These are phyloP conservation scores for Dictyostelium brefeldianum DNA, from an alignment of 78 protist species.

Conservation along the genomic window DNA sequence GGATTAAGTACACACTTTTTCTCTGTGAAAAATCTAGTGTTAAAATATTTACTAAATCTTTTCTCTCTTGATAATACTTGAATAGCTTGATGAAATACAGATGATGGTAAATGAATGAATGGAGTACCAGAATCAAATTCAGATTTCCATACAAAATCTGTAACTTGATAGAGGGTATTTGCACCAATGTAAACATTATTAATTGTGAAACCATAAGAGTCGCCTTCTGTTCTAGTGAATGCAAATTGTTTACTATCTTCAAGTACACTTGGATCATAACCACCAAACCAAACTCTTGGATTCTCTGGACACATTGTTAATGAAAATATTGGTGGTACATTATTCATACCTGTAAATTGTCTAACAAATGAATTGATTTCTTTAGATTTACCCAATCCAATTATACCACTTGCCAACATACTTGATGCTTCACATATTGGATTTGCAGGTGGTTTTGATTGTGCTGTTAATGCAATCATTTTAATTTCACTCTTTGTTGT, in stretches of 20 bases:
- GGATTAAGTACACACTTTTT: slow-evolving; percentile 61
- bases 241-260: not conserved
- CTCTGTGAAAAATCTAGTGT: slow-evolving; percentile 50
- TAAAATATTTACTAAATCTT: slow-evolving; percentile 21
- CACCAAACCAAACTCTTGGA: slow-evolving; percentile 78
- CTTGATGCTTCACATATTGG: slow-evolving; percentile 53
- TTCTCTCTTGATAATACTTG: slow-evolving; percentile 30
- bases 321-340: slow-evolving; percentile 26
- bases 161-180: slow-evolving; percentile 38
- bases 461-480: slow-evolving; percentile 46
- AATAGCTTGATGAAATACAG: slow-evolving; percentile 60
- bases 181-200: slow-evolving; percentile 34
- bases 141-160: slow-evolving; percentile 47
- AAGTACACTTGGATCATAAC: slow-evolving; percentile 42
- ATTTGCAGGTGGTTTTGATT: slow-evolving; percentile 69
- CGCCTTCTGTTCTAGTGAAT: slow-evolving; percentile 13
- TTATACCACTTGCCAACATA: slow-evolving; percentile 42
- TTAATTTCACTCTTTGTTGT: slow-evolving; percentile 11
- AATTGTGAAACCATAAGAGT: slow-evolving; percentile 28
- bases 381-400: slow-evolving; percentile 43
- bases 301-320: slow-evolving; percentile 24
- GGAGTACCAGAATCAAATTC: slow-evolving; percentile 46
- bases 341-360: slow-evolving; percentile 11
- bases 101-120: slow-evolving; percentile 64
- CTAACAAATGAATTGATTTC: slow-evolving; percentile 18